Percentiles rank a stretch among this genome's conserved stretches.
Evolutionary conservation across 352 stramenopile genomes (phyloP).

Genomic region (Pythium oligandrum): DNA sequence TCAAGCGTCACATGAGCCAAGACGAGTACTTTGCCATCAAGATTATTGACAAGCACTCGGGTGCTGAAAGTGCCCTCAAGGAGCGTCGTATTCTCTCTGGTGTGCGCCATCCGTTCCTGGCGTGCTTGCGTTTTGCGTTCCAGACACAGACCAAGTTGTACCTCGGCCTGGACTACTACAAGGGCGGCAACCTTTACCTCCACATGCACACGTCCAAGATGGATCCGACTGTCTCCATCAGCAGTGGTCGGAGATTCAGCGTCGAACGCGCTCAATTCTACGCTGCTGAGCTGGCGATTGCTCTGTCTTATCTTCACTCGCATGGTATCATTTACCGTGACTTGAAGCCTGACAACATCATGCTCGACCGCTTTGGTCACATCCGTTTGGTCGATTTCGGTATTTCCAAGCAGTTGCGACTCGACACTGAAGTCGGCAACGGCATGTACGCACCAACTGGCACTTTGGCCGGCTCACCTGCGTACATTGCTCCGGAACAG

Average conservation of each 20-base stretch:
- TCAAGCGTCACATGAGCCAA: slow-evolving; percentile 67
- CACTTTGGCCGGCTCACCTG: slow-evolving; percentile 74
- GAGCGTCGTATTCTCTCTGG: slow-evolving; percentile 73
- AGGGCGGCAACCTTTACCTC: slow-evolving; percentile 79
- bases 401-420: slow-evolving; percentile 81
- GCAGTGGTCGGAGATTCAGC: slow-evolving; percentile 59
- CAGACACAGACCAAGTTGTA: slow-evolving; percentile 83
- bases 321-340: slow-evolving; percentile 87
- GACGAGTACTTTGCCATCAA: slow-evolving; percentile 87
- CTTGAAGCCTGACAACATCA: slow-evolving; percentile 87
- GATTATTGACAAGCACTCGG: slow-evolving; percentile 84
- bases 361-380: slow-evolving; percentile 84
- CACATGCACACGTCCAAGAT: slow-evolving; percentile 87
- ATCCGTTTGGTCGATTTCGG: slow-evolving; percentile 89
- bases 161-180: slow-evolving; percentile 82
- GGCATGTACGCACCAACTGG: slow-evolving; percentile 59
- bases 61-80: slow-evolving; percentile 67
- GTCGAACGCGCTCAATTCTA: slow-evolving; percentile 81
- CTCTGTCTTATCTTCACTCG: slow-evolving; percentile 82
- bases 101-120: slow-evolving; percentile 76
- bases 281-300: slow-evolving; percentile 81
- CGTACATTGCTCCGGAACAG: slow-evolving; percentile 84
- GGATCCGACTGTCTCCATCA: slow-evolving; percentile 71
- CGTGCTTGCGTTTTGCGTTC: slow-evolving; percentile 81
- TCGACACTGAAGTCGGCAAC: slow-evolving; percentile 11